Evolutionary conservation across 352 stramenopile species (phyloP).

Genomic region (Pythium grandisporangium): DNA sequence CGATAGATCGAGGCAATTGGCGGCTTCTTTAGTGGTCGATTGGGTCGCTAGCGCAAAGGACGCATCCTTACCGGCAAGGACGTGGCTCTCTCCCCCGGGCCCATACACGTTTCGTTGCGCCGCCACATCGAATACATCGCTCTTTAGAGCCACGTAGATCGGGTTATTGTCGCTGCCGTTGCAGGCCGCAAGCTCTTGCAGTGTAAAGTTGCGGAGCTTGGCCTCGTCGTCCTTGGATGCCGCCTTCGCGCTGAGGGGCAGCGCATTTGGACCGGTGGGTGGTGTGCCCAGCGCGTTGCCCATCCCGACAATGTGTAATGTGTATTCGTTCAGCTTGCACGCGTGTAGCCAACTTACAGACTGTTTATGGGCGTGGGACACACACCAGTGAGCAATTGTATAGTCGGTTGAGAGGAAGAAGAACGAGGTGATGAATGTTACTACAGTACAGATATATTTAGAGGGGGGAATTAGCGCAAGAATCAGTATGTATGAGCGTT

Average conservation of each 20-base stretch:
- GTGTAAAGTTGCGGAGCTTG: slow-evolving; percentile 53
- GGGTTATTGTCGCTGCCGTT: slow-evolving; percentile 71
- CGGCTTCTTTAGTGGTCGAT: slow-evolving; percentile 63
- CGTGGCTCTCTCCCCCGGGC: slow-evolving; percentile 70
- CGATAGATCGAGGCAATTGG: slow-evolving; percentile 40
- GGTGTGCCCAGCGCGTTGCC: slow-evolving; percentile 16
- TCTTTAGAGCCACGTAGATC: slow-evolving; percentile 88
- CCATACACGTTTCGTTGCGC: slow-evolving; percentile 85
- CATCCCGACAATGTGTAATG: too few species aligned
- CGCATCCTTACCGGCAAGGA: slow-evolving; percentile 88
- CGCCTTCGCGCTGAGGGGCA: slow-evolving; percentile 1
- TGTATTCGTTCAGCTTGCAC: too few species aligned
- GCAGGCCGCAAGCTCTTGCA: slow-evolving; percentile 73
- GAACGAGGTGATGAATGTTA: too few species aligned
- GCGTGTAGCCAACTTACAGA: too few species aligned
- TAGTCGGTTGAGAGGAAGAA: too few species aligned
- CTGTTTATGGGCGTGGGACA: too few species aligned
- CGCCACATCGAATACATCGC: slow-evolving; percentile 92
- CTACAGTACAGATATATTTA: too few species aligned
- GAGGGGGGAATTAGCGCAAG: too few species aligned
- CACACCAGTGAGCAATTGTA: too few species aligned
- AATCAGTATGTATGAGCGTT: too few species aligned
- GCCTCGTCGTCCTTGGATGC: neutral
- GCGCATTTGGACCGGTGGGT: slow-evolving; percentile 5
- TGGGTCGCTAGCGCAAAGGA: slow-evolving; percentile 84